Percentiles rank a stretch among this genome's conserved stretches.
Conservation (phyloP, 768 basidiomycete species). For the Suillus subalutaceus region DNA sequence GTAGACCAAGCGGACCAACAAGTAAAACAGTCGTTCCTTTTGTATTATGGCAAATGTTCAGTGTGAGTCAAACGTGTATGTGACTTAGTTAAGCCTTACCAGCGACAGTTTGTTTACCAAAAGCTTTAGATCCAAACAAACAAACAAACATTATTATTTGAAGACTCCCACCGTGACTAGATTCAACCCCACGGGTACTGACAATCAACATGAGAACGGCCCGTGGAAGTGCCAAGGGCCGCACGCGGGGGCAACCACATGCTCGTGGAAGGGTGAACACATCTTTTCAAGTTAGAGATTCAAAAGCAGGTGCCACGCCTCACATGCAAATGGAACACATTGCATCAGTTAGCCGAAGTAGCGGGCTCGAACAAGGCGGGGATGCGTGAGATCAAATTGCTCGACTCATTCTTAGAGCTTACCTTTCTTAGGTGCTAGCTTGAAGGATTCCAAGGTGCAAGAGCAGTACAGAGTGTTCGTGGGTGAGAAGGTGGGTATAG, state of each 20-base stretch:
- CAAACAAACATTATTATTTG: not conserved
- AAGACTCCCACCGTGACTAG: not conserved
- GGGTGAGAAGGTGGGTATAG: constrained; percentile 62
- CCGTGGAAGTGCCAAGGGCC: not conserved
- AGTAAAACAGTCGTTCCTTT: not conserved
- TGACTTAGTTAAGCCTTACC: not conserved
- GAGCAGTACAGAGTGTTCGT: constrained; percentile 71
- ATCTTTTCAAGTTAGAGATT: not conserved
- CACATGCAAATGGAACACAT: constrained; percentile 58
- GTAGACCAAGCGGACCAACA: not conserved
- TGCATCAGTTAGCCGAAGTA: constrained; percentile 75
- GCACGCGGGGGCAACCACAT: not conserved
- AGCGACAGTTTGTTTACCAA: not conserved
- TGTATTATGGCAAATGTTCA: not conserved
- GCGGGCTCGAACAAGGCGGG: constrained; percentile 73
- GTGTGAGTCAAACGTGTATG: not conserved
- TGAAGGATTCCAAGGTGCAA: constrained; percentile 62
- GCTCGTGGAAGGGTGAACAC: not conserved
- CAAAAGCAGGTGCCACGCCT: not conserved
- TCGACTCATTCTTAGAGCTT: not conserved
- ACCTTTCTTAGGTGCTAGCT: constrained; percentile 44
- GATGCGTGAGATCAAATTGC: constrained; percentile 60
- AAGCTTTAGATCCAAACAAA: constrained; percentile 6
- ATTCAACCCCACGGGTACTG: not conserved
- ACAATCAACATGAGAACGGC: not conserved